phyloP scores from a whole-genome alignment of 169 alveolate genomes.

The Eimeria falciformis region DNA sequence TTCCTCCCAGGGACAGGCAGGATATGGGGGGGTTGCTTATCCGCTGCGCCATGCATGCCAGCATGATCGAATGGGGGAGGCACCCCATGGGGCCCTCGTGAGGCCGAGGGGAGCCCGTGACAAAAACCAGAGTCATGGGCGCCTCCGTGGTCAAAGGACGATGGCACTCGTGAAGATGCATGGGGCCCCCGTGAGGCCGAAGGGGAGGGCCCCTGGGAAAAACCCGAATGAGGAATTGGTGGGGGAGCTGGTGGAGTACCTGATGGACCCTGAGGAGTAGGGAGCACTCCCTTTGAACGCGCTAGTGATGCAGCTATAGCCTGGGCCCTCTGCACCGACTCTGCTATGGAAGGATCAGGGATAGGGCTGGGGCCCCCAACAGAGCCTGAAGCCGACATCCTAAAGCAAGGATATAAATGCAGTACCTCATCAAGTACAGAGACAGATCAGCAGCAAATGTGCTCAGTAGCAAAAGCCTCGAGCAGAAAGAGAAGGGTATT shows the following conservation, averaged over 20 bases:
- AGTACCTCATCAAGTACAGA: not conserved
- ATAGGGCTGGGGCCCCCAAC: slow-evolving; percentile 52
- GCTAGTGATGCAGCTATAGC: slow-evolving; percentile 70
- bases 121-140: slow-evolving; percentile 40
- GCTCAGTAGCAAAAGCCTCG: not conserved
- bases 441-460: not conserved
- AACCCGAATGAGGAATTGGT: slow-evolving; percentile 22
- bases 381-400: slow-evolving; percentile 57
- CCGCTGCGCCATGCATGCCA: slow-evolving; percentile 29
- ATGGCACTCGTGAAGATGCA: slow-evolving; percentile 37
- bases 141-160: slow-evolving; percentile 63
- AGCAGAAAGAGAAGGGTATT: not conserved
- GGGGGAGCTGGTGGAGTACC: slow-evolving; percentile 43
- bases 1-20: slow-evolving; percentile 52
- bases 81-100: slow-evolving; percentile 14
- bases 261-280: slow-evolving; percentile 42
- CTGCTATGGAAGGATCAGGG: slow-evolving; percentile 64
- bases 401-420: not conserved
- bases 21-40: slow-evolving; percentile 51
- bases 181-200: slow-evolving; percentile 53
- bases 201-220: slow-evolving; percentile 63
- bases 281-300: slow-evolving; percentile 46
- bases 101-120: slow-evolving; percentile 29
- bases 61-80: slow-evolving; percentile 15
- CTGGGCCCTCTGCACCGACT: slow-evolving; percentile 69